Evolutionary conservation across 2,329 filamentous ascomycete genomes (phyloP), one percentile per base, ranked within the genome.

Genomic region (Bretziella fagacearum): DNA sequence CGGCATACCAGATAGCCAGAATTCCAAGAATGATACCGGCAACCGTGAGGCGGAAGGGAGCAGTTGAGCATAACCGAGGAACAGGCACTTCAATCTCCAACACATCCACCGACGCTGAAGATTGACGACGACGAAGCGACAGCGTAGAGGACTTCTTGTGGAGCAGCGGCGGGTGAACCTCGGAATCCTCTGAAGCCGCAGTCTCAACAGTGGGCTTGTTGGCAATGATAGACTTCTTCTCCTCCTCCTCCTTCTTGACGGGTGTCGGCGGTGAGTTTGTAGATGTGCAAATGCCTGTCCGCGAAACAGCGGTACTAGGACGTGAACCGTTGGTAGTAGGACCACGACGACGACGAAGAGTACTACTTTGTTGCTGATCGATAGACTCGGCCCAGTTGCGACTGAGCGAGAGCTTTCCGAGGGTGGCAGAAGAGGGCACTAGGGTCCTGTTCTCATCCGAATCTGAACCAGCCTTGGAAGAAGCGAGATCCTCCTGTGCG

Each of bases 1-100:
- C 57, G 3, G 63, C 55, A 48, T 69, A 71, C 74, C 75, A 79
- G n/a, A 68, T 43, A 0, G 62, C 57, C 6, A 70, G 33, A 2
- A 69, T 27, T 11, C 69, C 54, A n/a, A 67, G 45, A 2, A 69
- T 4, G 17, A 70, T 48, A 2, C 72, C 72, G 10, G 74, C 55
- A 2, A 63, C 53, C 1, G 71, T 75, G 20, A 72, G 59, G 42
- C 61, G 64, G 53, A 71, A 68, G 3, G 54, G 59, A 1, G 67
- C 67, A 7, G 60, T 57, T 30, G 58, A 62, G 55, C 67, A 75
- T 3, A 75, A 60, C 7, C 58, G 60, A 5, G 71, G 71, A 11
- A 73, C 40, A 0, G 66, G 60, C 2, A 75, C 40, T 23, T 60
- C 60, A 13, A 71, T 33, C 49, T 66, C 65, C 1, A 60, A 56